Percentiles rank a stretch among this genome's conserved stretches.
Conservation (phyloP, 257 asterid genomes). For the Fraxinus pennsylvanica region DNA sequence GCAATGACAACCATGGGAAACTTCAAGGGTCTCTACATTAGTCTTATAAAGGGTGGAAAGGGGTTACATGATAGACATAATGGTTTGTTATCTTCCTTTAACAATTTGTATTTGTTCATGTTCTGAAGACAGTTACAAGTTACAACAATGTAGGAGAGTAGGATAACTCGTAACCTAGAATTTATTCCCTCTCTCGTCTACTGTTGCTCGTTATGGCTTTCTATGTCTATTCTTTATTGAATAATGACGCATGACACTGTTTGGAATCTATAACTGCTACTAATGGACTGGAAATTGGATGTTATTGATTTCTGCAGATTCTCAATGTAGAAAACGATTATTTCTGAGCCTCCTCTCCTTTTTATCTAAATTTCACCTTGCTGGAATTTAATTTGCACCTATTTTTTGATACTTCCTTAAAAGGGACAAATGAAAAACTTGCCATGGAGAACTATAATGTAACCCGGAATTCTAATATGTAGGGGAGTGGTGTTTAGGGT, state of each 20-base stretch:
- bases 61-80: too few species aligned
- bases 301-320: neutral
- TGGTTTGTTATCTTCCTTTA: too few species aligned
- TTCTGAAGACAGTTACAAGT: too few species aligned
- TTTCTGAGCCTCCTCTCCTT: neutral
- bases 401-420: neutral
- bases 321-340: too few species aligned
- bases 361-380: neutral
- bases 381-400: neutral
- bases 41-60: neutral
- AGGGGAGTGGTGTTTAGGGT: neutral
- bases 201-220: neutral
- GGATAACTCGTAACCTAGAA: neutral
- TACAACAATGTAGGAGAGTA: too few species aligned
- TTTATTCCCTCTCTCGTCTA: neutral
- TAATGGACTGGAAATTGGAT: neutral
- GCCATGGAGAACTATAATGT: neutral
- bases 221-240: neutral
- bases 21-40: neutral
- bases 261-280: neutral
- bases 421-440: neutral
- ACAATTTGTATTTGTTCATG: too few species aligned
- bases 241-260: neutral
- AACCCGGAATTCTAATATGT: too few species aligned
- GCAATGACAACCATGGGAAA: neutral